Evolutionary conservation across 225 moss, liverwort and hornwort species (phyloP).

Genomic region (Lunularia cruciata): DNA sequence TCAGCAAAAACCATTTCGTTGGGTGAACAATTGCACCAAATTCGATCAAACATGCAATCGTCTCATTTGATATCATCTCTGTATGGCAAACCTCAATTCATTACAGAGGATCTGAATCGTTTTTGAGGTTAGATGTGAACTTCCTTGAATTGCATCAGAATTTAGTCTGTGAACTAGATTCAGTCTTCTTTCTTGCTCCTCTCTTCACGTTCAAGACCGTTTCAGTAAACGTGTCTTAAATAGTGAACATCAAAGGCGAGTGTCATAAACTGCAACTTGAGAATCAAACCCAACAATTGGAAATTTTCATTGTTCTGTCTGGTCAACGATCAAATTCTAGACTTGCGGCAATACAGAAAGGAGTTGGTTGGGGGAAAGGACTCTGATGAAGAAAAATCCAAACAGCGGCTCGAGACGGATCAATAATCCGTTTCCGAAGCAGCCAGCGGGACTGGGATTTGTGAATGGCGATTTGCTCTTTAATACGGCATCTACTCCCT

Average conservation of each 20-base stretch:
- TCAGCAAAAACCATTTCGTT: too few relatives aligned
- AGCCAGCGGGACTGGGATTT: constrained; percentile 50
- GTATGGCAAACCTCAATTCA: too few relatives aligned
- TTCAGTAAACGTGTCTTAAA: not conserved
- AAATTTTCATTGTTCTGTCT: too few relatives aligned
- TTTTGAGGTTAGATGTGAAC: too few relatives aligned
- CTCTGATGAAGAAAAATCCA: constrained; percentile 30
- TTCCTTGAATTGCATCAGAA: too few relatives aligned
- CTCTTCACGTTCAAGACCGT: not conserved
- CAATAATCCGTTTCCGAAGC: constrained; percentile 62
- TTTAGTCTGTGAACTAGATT: too few relatives aligned
- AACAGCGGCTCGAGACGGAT: constrained; percentile 44
- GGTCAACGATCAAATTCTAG: not conserved
- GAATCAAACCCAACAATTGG: not conserved
- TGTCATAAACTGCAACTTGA: not conserved
- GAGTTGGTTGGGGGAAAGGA: not conserved
- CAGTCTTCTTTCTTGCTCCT: not conserved
- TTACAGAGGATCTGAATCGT: too few relatives aligned
- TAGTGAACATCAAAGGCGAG: not conserved
- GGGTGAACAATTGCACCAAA: too few relatives aligned
- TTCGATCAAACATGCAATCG: too few relatives aligned
- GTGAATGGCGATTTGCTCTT: constrained; percentile 59
- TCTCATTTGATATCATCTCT: too few relatives aligned
- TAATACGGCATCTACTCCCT: constrained; percentile 31
- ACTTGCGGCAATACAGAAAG: not conserved